These are phyloP conservation scores for Dactylellina parvicollis DNA, from an alignment of 2,329 filamentous ascomycete genomes.

Conservation along the genomic window DNA sequence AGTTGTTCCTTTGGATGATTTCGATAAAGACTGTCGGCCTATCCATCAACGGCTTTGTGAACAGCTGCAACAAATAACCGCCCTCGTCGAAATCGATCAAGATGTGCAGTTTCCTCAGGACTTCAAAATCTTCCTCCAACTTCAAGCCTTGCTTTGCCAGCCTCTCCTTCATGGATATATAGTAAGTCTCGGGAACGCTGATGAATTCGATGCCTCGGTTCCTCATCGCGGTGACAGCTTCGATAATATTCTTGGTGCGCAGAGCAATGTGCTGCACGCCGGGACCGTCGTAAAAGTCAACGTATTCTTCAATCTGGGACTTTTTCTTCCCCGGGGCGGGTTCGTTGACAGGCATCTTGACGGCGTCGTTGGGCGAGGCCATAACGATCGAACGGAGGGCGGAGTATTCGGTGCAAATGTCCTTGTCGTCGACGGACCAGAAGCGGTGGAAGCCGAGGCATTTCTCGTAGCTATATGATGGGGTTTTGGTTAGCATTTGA, in stretches of 20 bases:
- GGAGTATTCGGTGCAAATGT: slow-evolving; percentile 92
- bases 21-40: slow-evolving; percentile 94
- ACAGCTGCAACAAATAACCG: slow-evolving; percentile 78
- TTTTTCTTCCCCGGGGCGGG: slow-evolving; percentile 89
- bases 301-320: slow-evolving; percentile 92
- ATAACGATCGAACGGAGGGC: slow-evolving; percentile 90
- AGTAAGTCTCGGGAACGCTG: slow-evolving; percentile 85
- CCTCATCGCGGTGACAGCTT: slow-evolving; percentile 78
- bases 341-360: slow-evolving; percentile 99
- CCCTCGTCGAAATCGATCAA: slow-evolving; percentile 94
- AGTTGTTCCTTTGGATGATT: slow-evolving; percentile 92
- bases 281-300: slow-evolving; percentile 87
- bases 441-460: slow-evolving; percentile 94
- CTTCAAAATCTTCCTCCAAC: slow-evolving; percentile 81
- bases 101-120: slow-evolving; percentile 80
- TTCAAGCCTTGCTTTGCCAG: slow-evolving; percentile 66
- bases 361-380: slow-evolving; percentile 81
- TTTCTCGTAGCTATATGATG: slow-evolving; percentile 79
- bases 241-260: slow-evolving; percentile 80
- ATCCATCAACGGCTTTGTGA: slow-evolving; percentile 83
- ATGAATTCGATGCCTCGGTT: slow-evolving; percentile 95
- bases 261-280: slow-evolving; percentile 95
- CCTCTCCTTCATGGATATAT: slow-evolving; percentile 77
- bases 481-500: slow-evolving; percentile 60
- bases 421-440: slow-evolving; percentile 93